phyloP scores from a whole-genome alignment of 306 rosid genomes.

The Aeschynomene evenia region DNA sequence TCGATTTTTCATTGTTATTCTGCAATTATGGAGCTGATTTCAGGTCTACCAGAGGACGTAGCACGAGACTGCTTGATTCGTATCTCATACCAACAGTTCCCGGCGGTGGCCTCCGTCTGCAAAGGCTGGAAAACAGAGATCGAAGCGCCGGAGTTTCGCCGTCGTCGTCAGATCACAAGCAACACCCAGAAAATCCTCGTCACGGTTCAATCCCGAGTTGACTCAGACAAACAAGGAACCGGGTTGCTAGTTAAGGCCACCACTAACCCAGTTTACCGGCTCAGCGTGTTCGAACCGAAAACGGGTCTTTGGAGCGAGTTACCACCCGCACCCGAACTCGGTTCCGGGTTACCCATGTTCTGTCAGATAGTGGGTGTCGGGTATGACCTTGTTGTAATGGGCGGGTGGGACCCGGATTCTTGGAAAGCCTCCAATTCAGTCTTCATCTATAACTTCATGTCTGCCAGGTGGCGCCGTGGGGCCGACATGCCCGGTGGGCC shows the following conservation, averaged over 20 bases:
- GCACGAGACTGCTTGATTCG: constrained; percentile 60
- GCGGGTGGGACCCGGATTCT: constrained; percentile 73
- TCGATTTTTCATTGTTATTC: neutral
- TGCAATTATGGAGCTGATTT: constrained; percentile 54
- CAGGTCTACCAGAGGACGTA: constrained; percentile 70
- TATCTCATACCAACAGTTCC: constrained; percentile 40
- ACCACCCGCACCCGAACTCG: constrained; percentile 28
- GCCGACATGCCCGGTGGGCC: constrained; percentile 63
- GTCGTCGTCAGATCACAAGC: constrained; percentile 36
- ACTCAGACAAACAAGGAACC: constrained; percentile 19
- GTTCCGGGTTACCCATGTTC: constrained; percentile 60
- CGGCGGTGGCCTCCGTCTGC: constrained; percentile 44
- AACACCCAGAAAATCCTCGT: constrained; percentile 48
- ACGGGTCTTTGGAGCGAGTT: constrained; percentile 56
- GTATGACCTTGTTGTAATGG: constrained; percentile 53
- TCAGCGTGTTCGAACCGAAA: constrained; percentile 46
- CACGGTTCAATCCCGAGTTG: constrained; percentile 52
- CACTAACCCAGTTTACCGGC: constrained; percentile 42
- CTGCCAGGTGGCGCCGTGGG: constrained; percentile 64
- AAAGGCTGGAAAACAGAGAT: constrained; percentile 59
- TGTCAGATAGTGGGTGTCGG: constrained; percentile 61
- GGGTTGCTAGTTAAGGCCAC: constrained; percentile 24
- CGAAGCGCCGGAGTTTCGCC: constrained; percentile 58
- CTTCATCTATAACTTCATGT: constrained; percentile 46
- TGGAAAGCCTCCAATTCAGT: constrained; percentile 62